These are phyloP conservation scores for Fusarium sp. DNA, from an alignment of 2,329 filamentous ascomycete species.

Conservation along the genomic window DNA sequence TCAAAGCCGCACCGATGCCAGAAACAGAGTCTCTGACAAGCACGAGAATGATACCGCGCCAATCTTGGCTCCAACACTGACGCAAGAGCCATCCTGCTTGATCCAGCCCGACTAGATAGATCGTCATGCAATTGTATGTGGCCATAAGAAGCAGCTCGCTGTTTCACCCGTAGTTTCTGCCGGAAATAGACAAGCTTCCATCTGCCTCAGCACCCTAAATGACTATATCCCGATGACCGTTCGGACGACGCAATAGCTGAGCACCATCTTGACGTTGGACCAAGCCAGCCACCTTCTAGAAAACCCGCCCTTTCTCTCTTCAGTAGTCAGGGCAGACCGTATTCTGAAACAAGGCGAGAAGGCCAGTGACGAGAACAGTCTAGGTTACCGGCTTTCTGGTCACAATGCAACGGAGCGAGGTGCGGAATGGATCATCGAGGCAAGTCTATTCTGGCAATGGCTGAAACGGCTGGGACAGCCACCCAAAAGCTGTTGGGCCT, in stretches of 20 bases:
- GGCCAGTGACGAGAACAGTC: conserved; percentile 27
- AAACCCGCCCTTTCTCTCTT: neutral
- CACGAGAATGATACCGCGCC: neutral
- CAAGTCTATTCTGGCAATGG: conserved; percentile 35
- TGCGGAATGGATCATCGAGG: conserved; percentile 16
- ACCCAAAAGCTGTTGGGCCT: conserved; percentile 8
- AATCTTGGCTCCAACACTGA: neutral
- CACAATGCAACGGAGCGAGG: conserved; percentile 29
- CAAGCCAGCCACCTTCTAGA: conserved; percentile 16
- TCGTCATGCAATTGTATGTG: neutral
- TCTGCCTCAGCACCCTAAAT: neutral
- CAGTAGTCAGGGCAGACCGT: conserved; percentile 21
- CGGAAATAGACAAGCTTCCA: conserved; percentile 19
- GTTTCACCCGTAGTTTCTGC: conserved; percentile 7
- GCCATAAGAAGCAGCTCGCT: neutral
- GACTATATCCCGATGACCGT: neutral
- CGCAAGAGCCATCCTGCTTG: neutral
- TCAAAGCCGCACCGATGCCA: neutral
- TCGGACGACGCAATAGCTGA: neutral
- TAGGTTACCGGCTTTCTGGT: conserved; percentile 39
- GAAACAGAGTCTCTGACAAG: neutral
- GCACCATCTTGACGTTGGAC: neutral
- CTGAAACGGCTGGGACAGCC: conserved; percentile 30
- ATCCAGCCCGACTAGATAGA: conserved; percentile 30
- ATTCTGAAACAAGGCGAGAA: conserved; percentile 34